phyloP scores from a whole-genome alignment of 192 early-diverging fungal species.

The Rhizophlyctis rosea region DNA sequence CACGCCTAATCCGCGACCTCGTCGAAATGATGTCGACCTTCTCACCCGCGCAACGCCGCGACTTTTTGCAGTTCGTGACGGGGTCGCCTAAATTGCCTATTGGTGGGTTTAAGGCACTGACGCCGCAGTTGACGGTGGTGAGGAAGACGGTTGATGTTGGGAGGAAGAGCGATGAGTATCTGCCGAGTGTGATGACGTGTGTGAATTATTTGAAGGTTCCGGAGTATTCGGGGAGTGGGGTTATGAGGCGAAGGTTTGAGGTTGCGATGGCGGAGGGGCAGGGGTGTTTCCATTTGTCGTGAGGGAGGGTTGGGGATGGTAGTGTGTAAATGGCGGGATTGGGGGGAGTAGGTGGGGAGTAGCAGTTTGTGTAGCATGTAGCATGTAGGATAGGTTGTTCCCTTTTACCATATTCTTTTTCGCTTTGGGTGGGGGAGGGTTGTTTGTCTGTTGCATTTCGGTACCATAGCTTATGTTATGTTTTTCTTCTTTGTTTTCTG shows the following conservation, averaged over 20 bases:
- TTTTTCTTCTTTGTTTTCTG: no score
- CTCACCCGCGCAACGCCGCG: constrained; percentile 56
- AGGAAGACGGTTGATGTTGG: constrained; percentile 60
- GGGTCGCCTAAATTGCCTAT: constrained; percentile 86
- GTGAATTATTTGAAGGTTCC: constrained; percentile 93
- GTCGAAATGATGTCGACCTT: constrained; percentile 68
- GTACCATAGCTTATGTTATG: no score
- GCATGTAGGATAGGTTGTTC: no score
- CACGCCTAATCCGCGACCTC: constrained; percentile 63
- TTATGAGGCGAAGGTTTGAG: constrained; percentile 63
- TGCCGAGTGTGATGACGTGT: constrained; percentile 97
- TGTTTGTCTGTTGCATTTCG: no score
- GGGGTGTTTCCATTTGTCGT: constrained; percentile 57
- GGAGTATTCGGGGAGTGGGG: constrained; percentile 64
- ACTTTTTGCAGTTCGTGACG: constrained; percentile 83
- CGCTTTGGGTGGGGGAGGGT: no score
- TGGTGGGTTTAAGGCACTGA: constrained; percentile 80
- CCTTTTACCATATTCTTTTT: no score
- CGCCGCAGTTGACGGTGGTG: constrained; percentile 83
- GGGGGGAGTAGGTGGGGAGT: no score
- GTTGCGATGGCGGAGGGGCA: constrained; percentile 83
- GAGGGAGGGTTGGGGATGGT: constrained; percentile 48
- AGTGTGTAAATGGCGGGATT: constrained; percentile 65
- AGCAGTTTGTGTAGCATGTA: no score
- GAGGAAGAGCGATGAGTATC: constrained; percentile 61